Evolutionary conservation across 2,329 filamentous ascomycete genomes (phyloP), one percentile per base, ranked within the genome.

Genomic region (Cercospora canescens): DNA sequence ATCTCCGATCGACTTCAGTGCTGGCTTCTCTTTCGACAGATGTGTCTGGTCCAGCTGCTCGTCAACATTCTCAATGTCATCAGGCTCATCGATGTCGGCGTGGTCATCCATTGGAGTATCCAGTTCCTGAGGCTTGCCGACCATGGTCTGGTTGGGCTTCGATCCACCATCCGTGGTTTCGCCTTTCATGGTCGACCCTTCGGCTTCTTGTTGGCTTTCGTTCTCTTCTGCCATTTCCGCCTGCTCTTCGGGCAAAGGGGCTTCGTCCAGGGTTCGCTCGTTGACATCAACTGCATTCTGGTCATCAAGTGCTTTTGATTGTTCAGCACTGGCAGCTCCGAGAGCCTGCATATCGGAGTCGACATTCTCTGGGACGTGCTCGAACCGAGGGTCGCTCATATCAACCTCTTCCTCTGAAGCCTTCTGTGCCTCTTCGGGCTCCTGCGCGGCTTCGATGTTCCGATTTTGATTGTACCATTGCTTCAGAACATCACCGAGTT

Each of bases 401-500:
- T 91, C 87, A 69, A 85, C 72, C 76, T 81, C 70, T 81, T 77
- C 75, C 52, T 79, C 76, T 65, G 80, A 75, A 60, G 83, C 81
- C 70, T 87, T 79, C 34, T 86, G 83, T 21, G 84, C 79, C 12
- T 85, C 81, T 55, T 87, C 84, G 3, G 79, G 73, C 34, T 81
- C 78, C 12, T 77, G 78, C 21, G 81, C 79, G 5, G 86, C 81
- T 65, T 90, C 85, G 72, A 99, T 98, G 68, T 97, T 91, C 55
- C 87, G 88, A 74, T 96, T 92, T 75, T 93, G 92, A 65, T 92
- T 88, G 78, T 98, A 94, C 92, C 94, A 99, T 72, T 90, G 88
- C 77, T 98, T 94, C 34, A 99, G 84, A 6, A 93, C 91, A 80
- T 99, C 93, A 24, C 95, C 95, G 32, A 99, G 87, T 75, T 97